Base-by-base conservation (phyloP, 805 yeast genomes). In the Candida hungchunana region DNA sequence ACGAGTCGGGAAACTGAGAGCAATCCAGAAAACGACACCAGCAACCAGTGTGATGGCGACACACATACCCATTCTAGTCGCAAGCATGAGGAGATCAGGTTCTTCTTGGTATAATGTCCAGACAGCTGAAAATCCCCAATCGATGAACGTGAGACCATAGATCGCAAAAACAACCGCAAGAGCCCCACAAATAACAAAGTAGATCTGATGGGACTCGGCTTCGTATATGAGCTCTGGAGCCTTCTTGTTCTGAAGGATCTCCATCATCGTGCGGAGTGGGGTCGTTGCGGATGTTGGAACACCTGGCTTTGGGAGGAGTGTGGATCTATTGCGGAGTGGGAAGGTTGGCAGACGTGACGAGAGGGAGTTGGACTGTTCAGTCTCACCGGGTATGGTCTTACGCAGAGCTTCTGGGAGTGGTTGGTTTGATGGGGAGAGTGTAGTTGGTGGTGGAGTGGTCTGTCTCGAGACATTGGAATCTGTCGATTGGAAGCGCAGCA, bases 151-250 rank as follows among this genome's bases (percentile, higher is more conserved):
- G 31, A 81, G 56, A 6, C 82, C 84, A 55, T 85, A 85, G n/a
- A 81, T 67, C 3, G 82, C 66, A 48, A 82, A 75, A 9, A 80
- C 77, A 25, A 83, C 61, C 0, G 88, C 85, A 51, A 81, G 68
- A 29, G 84, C 76, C 43, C 79, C 75, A 53, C 84, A 74, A 15
- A 77, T 71, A 9, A 83, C 62, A 56, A 84, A 85, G 57, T 84
- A 86, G 21, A 83, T 64, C 38, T 82, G 65, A 54, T 86, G 95
- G 0, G 93, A 84, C 59, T 86, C 95, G 18, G 88, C 77, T 64
- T 84, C 90, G 59, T 85, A 86, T 29, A 85, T 69, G 36, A 85
- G 63, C 51, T 84, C 94, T 1, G 90, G 90, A 31, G 71, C 69
- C 10, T 59, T 61, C 47, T 79, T 75, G 26, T 63, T 61, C 40